Conservation (phyloP, 2,329 filamentous ascomycete genomes). For the Clarireedia paspali region DNA sequence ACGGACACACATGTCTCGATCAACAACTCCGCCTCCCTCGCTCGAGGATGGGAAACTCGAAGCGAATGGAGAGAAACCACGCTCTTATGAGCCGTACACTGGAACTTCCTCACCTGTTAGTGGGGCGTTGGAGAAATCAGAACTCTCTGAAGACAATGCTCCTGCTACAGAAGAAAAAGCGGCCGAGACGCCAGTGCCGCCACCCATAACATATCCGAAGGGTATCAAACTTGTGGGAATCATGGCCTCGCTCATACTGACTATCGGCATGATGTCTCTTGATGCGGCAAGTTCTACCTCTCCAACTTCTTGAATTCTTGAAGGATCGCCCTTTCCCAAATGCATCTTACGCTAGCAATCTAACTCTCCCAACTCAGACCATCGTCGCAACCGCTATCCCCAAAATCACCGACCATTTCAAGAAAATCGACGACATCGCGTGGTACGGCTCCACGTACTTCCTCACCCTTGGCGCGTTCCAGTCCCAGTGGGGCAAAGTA, state of each 20-base stretch:
- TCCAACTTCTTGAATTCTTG: not conserved
- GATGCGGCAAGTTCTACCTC: slow-evolving; percentile 37
- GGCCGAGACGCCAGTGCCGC: too few relatives aligned
- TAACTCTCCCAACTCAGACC: too few relatives aligned
- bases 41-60: too few relatives aligned
- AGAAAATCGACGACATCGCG: slow-evolving; percentile 39
- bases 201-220: slow-evolving; percentile 18
- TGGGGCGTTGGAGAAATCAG: too few relatives aligned
- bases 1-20: too few relatives aligned
- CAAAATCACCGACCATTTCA: slow-evolving; percentile 45
- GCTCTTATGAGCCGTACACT: too few relatives aligned
- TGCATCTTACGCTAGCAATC: not conserved
- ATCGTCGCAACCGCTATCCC: slow-evolving; percentile 43
- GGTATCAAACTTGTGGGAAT: slow-evolving; percentile 31
- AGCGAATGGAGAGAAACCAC: too few relatives aligned
- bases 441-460: slow-evolving; percentile 54
- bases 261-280: slow-evolving; percentile 37
- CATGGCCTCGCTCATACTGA: slow-evolving; percentile 38
- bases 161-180: too few relatives aligned
- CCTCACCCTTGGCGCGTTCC: slow-evolving; percentile 35
- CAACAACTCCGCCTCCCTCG: too few relatives aligned
- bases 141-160: too few relatives aligned
- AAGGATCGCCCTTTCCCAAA: not conserved
- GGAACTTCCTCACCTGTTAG: too few relatives aligned
- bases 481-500: slow-evolving; percentile 27